A percentile compares a stretch with the other conserved stretches of the same genome.
These are phyloP conservation scores for Pecoramyces ruminantium DNA, from an alignment of 192 early-diverging fungal species.

Conservation along the genomic window DNA sequence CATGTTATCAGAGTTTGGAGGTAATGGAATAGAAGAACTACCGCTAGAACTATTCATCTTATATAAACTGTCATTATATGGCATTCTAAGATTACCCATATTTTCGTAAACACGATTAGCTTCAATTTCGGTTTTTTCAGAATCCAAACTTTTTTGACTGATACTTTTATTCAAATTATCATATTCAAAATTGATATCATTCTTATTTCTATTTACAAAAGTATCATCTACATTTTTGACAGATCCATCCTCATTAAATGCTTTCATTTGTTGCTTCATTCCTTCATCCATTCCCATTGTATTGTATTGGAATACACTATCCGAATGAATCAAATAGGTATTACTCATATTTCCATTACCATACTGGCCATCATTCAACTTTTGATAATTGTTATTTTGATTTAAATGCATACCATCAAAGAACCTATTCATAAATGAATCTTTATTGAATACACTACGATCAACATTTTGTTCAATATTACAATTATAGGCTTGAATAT, in stretches of 20 bases:
- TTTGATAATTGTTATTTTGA: not conserved
- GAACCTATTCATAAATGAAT: not conserved
- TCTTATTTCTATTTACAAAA: not conserved
- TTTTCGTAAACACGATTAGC: not conserved
- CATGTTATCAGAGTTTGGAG: not conserved
- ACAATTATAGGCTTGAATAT: not conserved
- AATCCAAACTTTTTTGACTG: not conserved
- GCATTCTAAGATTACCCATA: not conserved
- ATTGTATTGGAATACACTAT: not conserved
- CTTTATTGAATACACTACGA: too few relatives aligned
- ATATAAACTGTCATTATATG: not conserved
- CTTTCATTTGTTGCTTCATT: not conserved
- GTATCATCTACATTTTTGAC: not conserved
- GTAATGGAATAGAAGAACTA: not conserved
- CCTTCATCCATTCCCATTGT: not conserved
- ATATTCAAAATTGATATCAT: not conserved
- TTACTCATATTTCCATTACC: not conserved
- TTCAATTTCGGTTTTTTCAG: not conserved
- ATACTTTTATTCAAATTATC: not conserved
- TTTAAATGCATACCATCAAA: not conserved
- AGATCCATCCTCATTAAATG: not conserved
- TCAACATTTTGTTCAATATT: not conserved
- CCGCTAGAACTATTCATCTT: not conserved
- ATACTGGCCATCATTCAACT: not conserved
- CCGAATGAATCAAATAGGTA: not conserved